Percentiles rank a stretch among this genome's conserved stretches.
Evolutionary conservation across 2,329 filamentous ascomycete species (phyloP).

Genomic region (Ceratocystis huliohia): DNA sequence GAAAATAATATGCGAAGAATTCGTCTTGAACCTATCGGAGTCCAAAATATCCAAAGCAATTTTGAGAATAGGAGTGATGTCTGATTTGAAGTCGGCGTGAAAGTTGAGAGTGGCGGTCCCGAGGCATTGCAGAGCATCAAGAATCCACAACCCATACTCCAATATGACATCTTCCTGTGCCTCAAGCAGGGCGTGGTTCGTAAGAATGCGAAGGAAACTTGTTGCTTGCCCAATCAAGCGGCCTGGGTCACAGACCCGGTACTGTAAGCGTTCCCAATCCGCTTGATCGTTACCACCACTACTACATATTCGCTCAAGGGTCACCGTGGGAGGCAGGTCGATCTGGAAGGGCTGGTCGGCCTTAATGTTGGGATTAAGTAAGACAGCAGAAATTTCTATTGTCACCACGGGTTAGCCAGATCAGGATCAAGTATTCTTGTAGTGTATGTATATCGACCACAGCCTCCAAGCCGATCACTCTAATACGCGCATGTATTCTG

Average conservation of each 20-base stretch:
- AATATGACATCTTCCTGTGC: slow-evolving; percentile 26
- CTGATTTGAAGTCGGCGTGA: slow-evolving; percentile 26
- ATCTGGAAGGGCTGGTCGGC: slow-evolving; percentile 23
- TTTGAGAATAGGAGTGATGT: slow-evolving; percentile 30
- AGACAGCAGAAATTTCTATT: slow-evolving; percentile 19
- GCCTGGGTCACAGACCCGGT: slow-evolving; percentile 30
- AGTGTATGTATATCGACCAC: too few relatives aligned
- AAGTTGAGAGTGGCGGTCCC: slow-evolving; percentile 32
- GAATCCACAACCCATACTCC: slow-evolving; percentile 36
- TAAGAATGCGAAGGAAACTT: slow-evolving; percentile 34
- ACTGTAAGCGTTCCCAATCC: slow-evolving; percentile 29
- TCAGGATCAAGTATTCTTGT: not conserved
- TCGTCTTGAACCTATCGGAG: slow-evolving; percentile 17
- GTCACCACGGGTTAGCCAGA: slow-evolving; percentile 8
- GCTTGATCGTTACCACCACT: slow-evolving; percentile 22
- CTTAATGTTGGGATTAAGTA: slow-evolving; percentile 15
- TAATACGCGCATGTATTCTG: not conserved
- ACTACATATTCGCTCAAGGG: slow-evolving; percentile 28
- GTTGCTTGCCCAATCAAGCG: slow-evolving; percentile 38
- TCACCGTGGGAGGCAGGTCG: slow-evolving; percentile 31
- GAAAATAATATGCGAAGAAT: slow-evolving; percentile 12
- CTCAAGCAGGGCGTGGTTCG: slow-evolving; percentile 30
- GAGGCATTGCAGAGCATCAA: slow-evolving; percentile 37
- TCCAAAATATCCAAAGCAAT: slow-evolving; percentile 29
- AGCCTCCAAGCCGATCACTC: not conserved